A percentile compares a stretch with the other conserved stretches of the same genome.
phyloP scores from a whole-genome alignment of 768 basidiomycete genomes.

The Rhodotorula sphaerocarpa region DNA sequence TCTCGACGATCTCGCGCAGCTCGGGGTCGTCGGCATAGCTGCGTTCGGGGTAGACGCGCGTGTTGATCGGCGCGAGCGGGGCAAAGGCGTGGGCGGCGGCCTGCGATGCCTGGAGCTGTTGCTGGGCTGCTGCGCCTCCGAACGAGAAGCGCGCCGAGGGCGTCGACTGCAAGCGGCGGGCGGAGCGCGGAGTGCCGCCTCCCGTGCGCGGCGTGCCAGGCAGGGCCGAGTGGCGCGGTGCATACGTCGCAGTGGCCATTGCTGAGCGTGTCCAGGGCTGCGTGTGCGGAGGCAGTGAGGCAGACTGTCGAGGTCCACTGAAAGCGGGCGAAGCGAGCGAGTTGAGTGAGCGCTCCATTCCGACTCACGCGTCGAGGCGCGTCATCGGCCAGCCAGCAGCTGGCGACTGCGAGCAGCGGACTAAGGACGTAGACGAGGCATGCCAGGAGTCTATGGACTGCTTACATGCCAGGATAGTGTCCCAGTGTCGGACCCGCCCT shows the following conservation, averaged over 20 bases:
- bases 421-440: too few relatives aligned
- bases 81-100: background rate
- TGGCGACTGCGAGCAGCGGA: too few relatives aligned
- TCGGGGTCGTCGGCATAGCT: conserved; percentile 28
- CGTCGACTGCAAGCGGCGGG: conserved; percentile 7
- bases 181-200: background rate
- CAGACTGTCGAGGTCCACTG: background rate
- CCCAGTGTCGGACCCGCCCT: too few relatives aligned
- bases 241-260: background rate
- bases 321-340: background rate
- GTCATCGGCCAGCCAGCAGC: too few relatives aligned
- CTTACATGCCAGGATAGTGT: too few relatives aligned
- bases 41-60: conserved; percentile 8
- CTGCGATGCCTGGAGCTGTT: too few relatives aligned
- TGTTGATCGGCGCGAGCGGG: conserved; percentile 8
- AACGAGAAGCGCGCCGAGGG: background rate
- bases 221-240: background rate
- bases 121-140: too few relatives aligned
- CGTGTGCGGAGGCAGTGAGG: too few relatives aligned
- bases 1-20: background rate
- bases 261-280: too few relatives aligned
- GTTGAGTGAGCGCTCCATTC: too few relatives aligned
- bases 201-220: background rate
- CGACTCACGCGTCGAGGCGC: too few relatives aligned
- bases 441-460: too few relatives aligned